A percentile compares a stretch with the other conserved stretches of the same genome.
Evolutionary conservation across 2,329 filamentous ascomycete genomes (phyloP).

Genomic region (Bipolaris zeicola): DNA sequence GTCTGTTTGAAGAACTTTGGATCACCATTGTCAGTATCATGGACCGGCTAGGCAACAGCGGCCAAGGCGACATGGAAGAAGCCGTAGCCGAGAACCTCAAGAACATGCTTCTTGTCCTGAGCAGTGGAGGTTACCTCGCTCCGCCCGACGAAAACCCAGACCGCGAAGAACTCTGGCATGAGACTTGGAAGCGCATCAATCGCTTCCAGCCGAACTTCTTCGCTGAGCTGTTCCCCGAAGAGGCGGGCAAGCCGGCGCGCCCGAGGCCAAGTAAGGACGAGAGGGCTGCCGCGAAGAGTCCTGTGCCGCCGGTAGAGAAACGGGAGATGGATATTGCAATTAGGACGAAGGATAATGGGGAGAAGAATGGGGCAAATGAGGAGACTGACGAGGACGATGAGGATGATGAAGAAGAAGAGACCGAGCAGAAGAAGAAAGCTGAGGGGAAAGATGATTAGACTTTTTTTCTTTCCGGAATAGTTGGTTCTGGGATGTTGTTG

Average conservation of each 20-base stretch:
- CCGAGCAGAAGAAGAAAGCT: background rate
- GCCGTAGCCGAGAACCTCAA: conserved; percentile 94
- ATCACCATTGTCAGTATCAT: conserved; percentile 89
- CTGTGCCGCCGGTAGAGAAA: conserved; percentile 2
- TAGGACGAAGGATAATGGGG: conserved; percentile 4
- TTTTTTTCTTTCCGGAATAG: background rate
- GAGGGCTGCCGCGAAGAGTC: conserved; percentile 11
- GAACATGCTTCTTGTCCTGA: conserved; percentile 95
- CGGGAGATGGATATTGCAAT: conserved; percentile 19
- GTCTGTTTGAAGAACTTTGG: conserved; percentile 85
- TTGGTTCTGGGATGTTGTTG: background rate
- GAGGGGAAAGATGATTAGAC: background rate
- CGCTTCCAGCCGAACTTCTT: conserved; percentile 66
- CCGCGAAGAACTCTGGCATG: conserved; percentile 63
- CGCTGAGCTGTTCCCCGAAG: conserved; percentile 62
- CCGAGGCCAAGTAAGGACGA: conserved; percentile 27
- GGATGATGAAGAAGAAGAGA: conserved; percentile 18
- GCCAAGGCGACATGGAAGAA: conserved; percentile 90
- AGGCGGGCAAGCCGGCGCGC: conserved; percentile 41
- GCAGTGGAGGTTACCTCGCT: conserved; percentile 82
- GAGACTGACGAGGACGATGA: conserved; percentile 1
- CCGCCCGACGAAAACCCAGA: conserved; percentile 62
- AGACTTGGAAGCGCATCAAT: conserved; percentile 65
- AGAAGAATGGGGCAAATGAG: conserved; percentile 4
- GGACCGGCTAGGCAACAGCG: conserved; percentile 94